Conservation (phyloP, 2,329 filamentous ascomycete species). For the Lachnellula hyalina region DNA sequence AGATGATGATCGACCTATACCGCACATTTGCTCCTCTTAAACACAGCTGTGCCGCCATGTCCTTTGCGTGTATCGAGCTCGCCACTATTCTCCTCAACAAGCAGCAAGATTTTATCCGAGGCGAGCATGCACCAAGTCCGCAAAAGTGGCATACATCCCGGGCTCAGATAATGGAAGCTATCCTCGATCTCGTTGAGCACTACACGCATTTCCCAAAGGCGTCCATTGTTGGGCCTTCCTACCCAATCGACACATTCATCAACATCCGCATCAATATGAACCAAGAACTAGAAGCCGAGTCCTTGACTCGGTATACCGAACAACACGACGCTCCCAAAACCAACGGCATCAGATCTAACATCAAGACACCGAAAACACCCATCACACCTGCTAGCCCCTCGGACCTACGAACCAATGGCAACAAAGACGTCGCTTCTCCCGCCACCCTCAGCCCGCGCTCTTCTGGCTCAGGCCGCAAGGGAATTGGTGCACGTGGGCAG, state of each 20-base stretch:
- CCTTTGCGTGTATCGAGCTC: constrained; percentile 75
- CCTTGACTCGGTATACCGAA: constrained; percentile 59
- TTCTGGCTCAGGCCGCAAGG: constrained; percentile 23
- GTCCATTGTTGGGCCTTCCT: constrained; percentile 68
- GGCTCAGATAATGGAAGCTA: constrained; percentile 61
- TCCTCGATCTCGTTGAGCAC: constrained; percentile 85
- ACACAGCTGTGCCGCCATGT: constrained; percentile 80
- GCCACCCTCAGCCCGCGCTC: constrained; percentile 29
- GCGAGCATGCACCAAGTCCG: constrained; percentile 43
- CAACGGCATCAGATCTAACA: constrained; percentile 31
- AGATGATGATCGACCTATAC: constrained; percentile 83
- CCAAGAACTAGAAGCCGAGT: constrained; percentile 63
- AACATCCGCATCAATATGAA: constrained; percentile 83
- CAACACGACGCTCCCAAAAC: constrained; percentile 41
- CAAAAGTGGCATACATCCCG: constrained; percentile 43
- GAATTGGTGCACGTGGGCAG: constrained; percentile 33
- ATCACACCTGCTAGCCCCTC: constrained; percentile 31
- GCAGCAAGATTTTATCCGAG: constrained; percentile 45
- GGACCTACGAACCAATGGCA: constrained; percentile 28
- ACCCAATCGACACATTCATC: constrained; percentile 74
- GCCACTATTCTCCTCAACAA: constrained; percentile 62
- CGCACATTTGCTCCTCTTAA: constrained; percentile 91
- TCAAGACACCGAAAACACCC: constrained; percentile 32
- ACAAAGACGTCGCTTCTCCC: constrained; percentile 23
- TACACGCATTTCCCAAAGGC: constrained; percentile 78